Conservation (phyloP, 768 basidiomycete genomes). For the Lactarius deliciosus region DNA sequence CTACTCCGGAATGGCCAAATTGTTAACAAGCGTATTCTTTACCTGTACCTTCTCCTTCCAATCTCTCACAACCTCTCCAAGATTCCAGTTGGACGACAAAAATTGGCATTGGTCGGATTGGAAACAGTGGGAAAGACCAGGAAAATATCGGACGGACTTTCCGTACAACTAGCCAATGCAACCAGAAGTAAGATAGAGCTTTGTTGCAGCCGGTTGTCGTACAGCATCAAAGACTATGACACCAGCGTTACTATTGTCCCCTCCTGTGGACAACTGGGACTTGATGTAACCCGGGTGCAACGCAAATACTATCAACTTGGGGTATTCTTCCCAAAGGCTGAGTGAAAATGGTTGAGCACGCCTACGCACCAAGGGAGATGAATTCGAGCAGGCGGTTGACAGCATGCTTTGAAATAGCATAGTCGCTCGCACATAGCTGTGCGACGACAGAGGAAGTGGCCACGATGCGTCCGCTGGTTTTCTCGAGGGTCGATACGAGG, state of each 20-base stretch:
- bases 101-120: background rate
- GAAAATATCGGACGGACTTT: conserved; percentile 17
- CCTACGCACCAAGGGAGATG: conserved; percentile 12
- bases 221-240: conserved; percentile 24
- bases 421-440: conserved; percentile 15
- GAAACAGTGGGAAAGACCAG: no score
- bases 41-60: conserved; percentile 16
- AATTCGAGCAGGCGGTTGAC: conserved; percentile 20
- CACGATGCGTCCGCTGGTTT: conserved; percentile 15
- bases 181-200: conserved; percentile 31
- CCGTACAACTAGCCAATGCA: conserved; percentile 31
- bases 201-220: conserved; percentile 30
- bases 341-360: background rate
- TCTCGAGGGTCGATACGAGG: background rate
- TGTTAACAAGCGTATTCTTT: conserved; percentile 10
- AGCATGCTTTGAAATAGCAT: conserved; percentile 14
- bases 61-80: conserved; percentile 5
- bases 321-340: conserved; percentile 10
- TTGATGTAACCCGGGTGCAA: conserved; percentile 16
- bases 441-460: conserved; percentile 9
- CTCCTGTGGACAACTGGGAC: background rate
- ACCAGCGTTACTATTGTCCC: conserved; percentile 10
- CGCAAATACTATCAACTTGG: conserved; percentile 18
- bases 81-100: conserved; percentile 16
- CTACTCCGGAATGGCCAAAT: conserved; percentile 8